Conservation (phyloP, 129 eudicot species). For the Flaveria trinervia region DNA sequence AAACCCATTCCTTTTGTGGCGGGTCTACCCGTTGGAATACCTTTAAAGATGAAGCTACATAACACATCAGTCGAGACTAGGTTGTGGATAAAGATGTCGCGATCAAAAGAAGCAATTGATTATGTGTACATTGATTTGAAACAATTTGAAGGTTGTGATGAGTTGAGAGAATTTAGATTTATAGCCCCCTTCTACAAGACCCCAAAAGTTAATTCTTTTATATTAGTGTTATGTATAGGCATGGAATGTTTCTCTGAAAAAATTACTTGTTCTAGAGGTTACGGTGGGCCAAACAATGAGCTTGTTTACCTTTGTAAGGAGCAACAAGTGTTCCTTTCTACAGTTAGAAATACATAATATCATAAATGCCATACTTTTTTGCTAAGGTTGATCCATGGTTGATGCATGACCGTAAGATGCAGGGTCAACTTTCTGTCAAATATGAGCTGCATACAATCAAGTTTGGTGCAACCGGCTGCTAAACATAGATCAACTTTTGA, state of each 20-base stretch:
- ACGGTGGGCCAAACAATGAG: constrained; percentile 60
- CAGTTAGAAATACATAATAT: constrained; percentile 8
- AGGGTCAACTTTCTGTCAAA: too few relatives aligned
- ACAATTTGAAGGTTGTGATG: constrained; percentile 39
- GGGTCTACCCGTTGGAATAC: constrained; percentile 79
- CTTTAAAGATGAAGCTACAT: constrained; percentile 48
- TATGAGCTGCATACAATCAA: too few relatives aligned
- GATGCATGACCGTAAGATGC: too few relatives aligned
- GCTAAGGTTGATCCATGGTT: too few relatives aligned
- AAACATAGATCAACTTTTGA: too few relatives aligned
- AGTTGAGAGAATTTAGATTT: constrained; percentile 45
- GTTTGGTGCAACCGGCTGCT: too few relatives aligned
- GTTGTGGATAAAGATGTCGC: constrained; percentile 55
- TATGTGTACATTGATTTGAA: constrained; percentile 61
- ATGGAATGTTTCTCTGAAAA: constrained; percentile 64
- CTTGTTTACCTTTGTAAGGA: constrained; percentile 55
- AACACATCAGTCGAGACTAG: constrained; percentile 46
- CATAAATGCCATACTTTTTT: not conserved
- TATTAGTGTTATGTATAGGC: constrained; percentile 49
- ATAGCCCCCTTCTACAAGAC: constrained; percentile 63
- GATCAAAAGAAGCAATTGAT: constrained; percentile 30
- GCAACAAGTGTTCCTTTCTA: constrained; percentile 50
- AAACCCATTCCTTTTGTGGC: constrained; percentile 63
- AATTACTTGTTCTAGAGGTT: constrained; percentile 20
- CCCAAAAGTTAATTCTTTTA: constrained; percentile 54